Conservation (phyloP, 805 yeast genomes). For the Cyberlindnera suaveolens region DNA sequence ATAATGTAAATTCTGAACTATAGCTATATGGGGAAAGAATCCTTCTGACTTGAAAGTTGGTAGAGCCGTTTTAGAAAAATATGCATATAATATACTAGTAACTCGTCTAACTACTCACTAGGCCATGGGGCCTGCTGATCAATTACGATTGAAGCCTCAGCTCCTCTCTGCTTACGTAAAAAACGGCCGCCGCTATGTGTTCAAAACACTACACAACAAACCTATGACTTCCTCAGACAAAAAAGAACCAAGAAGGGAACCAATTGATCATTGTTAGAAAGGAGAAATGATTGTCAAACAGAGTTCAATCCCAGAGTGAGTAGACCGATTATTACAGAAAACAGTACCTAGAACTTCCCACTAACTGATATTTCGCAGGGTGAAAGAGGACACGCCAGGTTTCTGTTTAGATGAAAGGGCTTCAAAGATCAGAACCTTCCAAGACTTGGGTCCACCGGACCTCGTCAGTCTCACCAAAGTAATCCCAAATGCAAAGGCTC, state of each 20-base stretch:
- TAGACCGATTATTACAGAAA: constrained; percentile 4
- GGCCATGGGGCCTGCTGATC: not conserved
- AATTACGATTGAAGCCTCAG: not conserved
- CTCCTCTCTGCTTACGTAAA: no score
- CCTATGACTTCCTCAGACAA: no score
- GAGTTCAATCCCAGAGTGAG: constrained; percentile 60
- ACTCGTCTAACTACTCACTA: not conserved
- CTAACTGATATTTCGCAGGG: constrained; percentile 30
- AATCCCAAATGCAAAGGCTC: constrained; percentile 55
- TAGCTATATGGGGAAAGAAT: no score
- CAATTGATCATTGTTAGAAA: not conserved
- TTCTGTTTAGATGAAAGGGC: constrained; percentile 61
- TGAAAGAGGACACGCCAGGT: constrained; percentile 52
- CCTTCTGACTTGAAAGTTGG: no score
- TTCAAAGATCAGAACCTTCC: constrained; percentile 48
- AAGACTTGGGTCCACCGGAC: constrained; percentile 75
- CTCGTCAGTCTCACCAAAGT: constrained; percentile 45
- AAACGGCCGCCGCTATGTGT: no score
- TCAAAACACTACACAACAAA: no score
- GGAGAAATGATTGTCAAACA: constrained; percentile 34
- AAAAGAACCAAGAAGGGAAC: not conserved
- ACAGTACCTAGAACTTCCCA: not conserved
- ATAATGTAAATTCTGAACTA: no score
- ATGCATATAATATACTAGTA: no score
- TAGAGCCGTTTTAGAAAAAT: no score